Evolutionary conservation across 345 rosid species (phyloP).

Genomic region (Abelmoschus esculentus): DNA sequence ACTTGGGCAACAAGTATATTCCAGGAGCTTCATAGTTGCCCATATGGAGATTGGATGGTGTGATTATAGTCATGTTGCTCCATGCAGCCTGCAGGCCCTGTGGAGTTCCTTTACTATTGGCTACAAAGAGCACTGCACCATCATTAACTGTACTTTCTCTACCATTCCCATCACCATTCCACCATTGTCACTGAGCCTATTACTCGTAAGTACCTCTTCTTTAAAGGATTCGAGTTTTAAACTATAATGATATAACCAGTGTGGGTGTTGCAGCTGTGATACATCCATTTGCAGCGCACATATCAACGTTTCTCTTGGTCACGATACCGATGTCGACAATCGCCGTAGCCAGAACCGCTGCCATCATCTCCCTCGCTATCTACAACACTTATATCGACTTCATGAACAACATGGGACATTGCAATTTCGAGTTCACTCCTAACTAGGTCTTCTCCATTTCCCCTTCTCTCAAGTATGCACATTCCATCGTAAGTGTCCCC

Average conservation of each 20-base stretch:
- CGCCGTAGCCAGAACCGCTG: no score
- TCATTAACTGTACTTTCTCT: conserved; percentile 70
- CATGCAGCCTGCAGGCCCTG: conserved; percentile 69
- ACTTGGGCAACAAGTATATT: conserved; percentile 6
- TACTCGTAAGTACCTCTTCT: conserved; percentile 34
- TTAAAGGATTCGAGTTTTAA: no score
- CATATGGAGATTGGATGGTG: conserved; percentile 51
- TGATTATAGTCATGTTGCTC: conserved; percentile 32
- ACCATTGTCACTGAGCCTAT: conserved; percentile 83
- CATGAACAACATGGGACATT: no score
- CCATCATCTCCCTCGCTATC: no score
- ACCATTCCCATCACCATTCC: conserved; percentile 88
- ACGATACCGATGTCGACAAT: no score
- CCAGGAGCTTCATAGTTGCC: conserved; percentile 34
- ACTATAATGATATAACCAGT: background rate
- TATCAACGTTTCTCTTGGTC: no score
- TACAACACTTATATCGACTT: no score
- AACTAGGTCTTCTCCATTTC: no score
- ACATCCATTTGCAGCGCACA: conserved; percentile 32
- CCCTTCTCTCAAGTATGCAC: no score
- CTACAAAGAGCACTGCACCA: conserved; percentile 74
- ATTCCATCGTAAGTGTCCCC: no score
- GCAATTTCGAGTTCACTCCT: no score
- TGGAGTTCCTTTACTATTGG: conserved; percentile 82
- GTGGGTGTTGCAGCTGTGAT: conserved; percentile 50